These are phyloP conservation scores for Crucibulum laeve DNA, from an alignment of 768 basidiomycete species.

Conservation along the genomic window DNA sequence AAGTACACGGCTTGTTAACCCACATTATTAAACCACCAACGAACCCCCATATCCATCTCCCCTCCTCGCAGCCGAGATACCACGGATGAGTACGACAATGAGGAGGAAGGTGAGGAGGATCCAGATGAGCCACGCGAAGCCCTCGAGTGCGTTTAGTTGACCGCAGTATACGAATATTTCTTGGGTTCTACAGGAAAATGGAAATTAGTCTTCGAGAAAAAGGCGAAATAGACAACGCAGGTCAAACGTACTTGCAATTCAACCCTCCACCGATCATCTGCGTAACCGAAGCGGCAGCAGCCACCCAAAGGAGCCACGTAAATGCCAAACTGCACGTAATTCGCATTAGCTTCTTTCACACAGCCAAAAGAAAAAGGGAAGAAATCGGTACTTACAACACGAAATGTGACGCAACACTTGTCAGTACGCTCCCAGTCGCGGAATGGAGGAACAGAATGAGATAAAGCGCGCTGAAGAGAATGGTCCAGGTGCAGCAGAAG, in stretches of 20 bases:
- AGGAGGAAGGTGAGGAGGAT: conserved; percentile 60
- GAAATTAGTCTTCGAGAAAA: neutral
- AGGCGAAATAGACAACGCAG: conserved; percentile 2
- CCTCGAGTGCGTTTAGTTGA: conserved; percentile 73
- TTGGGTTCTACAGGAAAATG: conserved; percentile 26
- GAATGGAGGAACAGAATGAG: conserved; percentile 50
- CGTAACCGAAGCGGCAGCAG: conserved; percentile 70
- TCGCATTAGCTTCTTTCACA: neutral
- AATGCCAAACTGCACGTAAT: conserved; percentile 44
- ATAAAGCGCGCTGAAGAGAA: conserved; percentile 48
- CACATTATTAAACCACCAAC: too few species aligned
- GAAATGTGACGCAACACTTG: conserved; percentile 60
- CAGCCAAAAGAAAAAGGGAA: conserved; percentile 6
- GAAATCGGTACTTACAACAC: conserved; percentile 46
- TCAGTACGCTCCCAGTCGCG: conserved; percentile 43
- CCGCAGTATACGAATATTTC: conserved; percentile 57
- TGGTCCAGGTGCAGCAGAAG: conserved; percentile 72
- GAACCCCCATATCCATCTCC: conserved; percentile 71
- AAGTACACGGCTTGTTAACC: too few species aligned
- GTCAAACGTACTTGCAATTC: conserved; percentile 54
- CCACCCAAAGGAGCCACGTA: conserved; percentile 78
- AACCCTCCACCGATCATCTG: conserved; percentile 61
- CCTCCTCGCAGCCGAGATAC: conserved; percentile 50
- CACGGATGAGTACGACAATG: conserved; percentile 55
- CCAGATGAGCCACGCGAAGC: conserved; percentile 74